These are phyloP conservation scores for Apophysomyces variabilis DNA, from an alignment of 371 early-diverging fungal species.

Conservation along the genomic window DNA sequence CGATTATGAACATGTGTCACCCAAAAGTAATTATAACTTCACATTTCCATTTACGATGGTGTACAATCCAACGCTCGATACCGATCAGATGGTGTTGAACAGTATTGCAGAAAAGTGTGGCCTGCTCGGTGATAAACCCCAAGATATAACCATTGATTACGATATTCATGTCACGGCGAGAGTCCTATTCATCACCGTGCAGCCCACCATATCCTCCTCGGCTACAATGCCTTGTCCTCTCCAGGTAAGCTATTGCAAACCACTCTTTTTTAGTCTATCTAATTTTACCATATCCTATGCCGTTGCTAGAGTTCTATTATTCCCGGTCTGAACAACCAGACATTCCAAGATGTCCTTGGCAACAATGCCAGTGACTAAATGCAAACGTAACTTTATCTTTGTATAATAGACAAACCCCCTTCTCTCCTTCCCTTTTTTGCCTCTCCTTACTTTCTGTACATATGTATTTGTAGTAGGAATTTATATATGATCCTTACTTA, in stretches of 20 bases:
- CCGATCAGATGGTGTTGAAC: conserved; percentile 32
- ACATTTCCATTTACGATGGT: conserved; percentile 42
- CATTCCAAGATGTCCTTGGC: no score
- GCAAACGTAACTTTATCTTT: no score
- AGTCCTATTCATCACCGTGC: conserved; percentile 44
- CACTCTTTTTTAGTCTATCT: background rate
- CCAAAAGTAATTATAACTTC: conserved; percentile 32
- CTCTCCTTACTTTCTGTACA: no score
- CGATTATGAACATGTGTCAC: conserved; percentile 33
- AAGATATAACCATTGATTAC: conserved; percentile 43
- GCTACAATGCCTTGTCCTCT: conserved; percentile 34
- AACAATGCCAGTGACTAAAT: no score
- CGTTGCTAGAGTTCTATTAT: background rate
- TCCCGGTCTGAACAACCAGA: background rate
- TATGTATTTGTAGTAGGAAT: no score
- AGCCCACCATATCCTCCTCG: conserved; percentile 35
- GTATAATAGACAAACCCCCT: no score
- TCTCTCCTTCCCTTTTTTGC: no score
- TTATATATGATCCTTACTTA: no score
- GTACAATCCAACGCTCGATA: conserved; percentile 30
- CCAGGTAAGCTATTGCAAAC: conserved; percentile 14
- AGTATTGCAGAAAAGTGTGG: conserved; percentile 45
- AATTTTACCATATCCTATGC: background rate
- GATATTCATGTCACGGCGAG: conserved; percentile 41
- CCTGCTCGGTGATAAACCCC: conserved; percentile 18